phyloP scores from a whole-genome alignment of 1,139 yeast genomes.

The Yueomyces sp. region DNA sequence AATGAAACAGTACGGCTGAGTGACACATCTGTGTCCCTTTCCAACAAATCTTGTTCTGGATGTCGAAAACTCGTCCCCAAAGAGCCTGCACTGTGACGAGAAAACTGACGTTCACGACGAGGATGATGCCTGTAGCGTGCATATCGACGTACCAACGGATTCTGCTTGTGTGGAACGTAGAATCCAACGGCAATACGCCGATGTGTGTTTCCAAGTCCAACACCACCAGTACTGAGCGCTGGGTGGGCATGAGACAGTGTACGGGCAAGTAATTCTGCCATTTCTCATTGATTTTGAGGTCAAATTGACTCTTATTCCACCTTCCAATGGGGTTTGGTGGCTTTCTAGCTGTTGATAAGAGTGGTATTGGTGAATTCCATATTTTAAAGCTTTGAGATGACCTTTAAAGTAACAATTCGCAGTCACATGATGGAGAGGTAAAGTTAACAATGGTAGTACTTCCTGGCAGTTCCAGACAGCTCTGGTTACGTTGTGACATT shows the following conservation, averaged over 20 bases:
- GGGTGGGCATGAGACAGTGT: constrained; percentile 26
- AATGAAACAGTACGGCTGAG: constrained; percentile 35
- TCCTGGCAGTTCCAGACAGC: too few relatives aligned
- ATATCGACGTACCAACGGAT: constrained; percentile 54
- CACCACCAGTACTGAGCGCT: constrained; percentile 26
- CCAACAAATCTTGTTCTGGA: constrained; percentile 18
- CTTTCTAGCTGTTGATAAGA: constrained; percentile 22
- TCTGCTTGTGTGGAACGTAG: constrained; percentile 62
- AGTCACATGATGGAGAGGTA: too few relatives aligned
- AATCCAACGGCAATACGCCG: constrained; percentile 38
- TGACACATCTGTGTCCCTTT: constrained; percentile 5
- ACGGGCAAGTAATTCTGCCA: constrained; percentile 18
- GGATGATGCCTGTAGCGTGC: constrained; percentile 21
- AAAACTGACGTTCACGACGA: constrained; percentile 55
- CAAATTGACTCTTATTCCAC: constrained; percentile 46
- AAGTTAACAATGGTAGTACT: too few relatives aligned
- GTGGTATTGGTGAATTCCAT: too few relatives aligned
- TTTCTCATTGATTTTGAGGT: constrained; percentile 15
- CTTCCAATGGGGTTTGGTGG: constrained; percentile 68
- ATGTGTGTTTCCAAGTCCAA: constrained; percentile 29
- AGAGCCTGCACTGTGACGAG: constrained; percentile 28
- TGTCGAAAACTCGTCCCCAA: constrained; percentile 20
- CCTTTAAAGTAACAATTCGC: too few relatives aligned
- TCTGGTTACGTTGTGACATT: too few relatives aligned
- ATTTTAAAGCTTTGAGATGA: too few relatives aligned